Percentiles rank a stretch among this genome's conserved stretches.
Conservation (phyloP, 257 asterid species). For the Salvia miltiorrhiza region DNA sequence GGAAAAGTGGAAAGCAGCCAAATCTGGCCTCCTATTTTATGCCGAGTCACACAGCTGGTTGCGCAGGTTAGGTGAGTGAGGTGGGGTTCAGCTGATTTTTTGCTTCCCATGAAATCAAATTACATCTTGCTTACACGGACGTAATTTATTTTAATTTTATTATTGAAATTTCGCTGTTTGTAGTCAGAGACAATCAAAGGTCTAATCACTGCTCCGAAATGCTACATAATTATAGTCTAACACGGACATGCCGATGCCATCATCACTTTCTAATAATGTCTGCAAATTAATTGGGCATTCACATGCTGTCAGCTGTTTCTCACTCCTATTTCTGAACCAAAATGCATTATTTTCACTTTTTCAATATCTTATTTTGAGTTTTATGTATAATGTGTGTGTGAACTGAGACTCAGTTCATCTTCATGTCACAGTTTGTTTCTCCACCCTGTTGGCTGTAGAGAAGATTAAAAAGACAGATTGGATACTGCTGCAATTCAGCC, state of each 20-base stretch:
- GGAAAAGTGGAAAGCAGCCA: too few species aligned
- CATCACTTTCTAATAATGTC: constrained; percentile 11
- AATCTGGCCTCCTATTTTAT: too few species aligned
- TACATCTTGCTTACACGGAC: too few species aligned
- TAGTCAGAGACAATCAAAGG: not conserved
- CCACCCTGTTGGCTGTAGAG: not conserved
- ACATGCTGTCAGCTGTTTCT: constrained; percentile 25
- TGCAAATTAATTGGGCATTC: constrained; percentile 18
- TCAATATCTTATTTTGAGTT: not conserved
- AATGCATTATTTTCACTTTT: not conserved
- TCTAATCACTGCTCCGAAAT: constrained; percentile 12
- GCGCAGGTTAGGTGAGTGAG: too few species aligned
- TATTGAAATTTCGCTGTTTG: too few species aligned
- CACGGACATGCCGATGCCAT: not conserved
- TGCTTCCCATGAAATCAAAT: too few species aligned
- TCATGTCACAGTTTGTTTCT: not conserved
- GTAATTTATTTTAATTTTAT: too few species aligned
- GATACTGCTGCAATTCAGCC: not conserved
- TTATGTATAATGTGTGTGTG: not conserved
- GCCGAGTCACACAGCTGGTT: too few species aligned
- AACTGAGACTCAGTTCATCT: not conserved
- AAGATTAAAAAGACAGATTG: not conserved
- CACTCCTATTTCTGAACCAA: not conserved
- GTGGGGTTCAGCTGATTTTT: too few species aligned
- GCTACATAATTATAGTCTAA: not conserved